Conservation (phyloP, 2,329 filamentous ascomycete genomes). For the Beauveria rudraprayagi region DNA sequence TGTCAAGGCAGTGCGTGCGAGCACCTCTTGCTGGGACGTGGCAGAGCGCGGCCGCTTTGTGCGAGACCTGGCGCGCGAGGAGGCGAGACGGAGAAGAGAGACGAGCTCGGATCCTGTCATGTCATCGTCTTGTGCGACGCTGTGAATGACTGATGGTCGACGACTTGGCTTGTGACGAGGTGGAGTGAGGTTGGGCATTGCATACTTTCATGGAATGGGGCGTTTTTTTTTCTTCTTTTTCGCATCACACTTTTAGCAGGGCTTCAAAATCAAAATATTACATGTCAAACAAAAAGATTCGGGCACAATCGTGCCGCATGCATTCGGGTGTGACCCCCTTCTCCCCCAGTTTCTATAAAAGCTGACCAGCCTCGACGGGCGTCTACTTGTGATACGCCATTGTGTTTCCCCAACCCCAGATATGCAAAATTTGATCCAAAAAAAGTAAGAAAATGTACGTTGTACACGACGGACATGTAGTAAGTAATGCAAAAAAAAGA, state of each 20-base stretch:
- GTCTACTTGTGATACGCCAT: conserved; percentile 9
- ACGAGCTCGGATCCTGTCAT: too few species aligned
- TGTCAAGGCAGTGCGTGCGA: conserved; percentile 31
- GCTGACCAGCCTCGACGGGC: conserved; percentile 1
- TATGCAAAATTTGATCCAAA: conserved; percentile 6
- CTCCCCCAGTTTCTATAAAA: neutral
- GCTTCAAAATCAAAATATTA: neutral
- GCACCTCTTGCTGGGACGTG: conserved; percentile 34
- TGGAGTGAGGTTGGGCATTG: neutral
- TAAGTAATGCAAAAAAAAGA: neutral
- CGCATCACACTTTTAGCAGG: too few species aligned
- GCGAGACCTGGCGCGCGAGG: conserved; percentile 11
- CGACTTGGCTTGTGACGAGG: neutral
- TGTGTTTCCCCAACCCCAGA: neutral
- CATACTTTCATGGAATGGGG: neutral
- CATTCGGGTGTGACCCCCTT: neutral
- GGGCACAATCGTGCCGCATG: neutral
- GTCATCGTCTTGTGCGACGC: too few species aligned
- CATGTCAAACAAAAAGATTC: neutral
- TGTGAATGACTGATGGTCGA: too few species aligned
- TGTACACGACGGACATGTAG: neutral
- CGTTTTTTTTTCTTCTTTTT: too few species aligned
- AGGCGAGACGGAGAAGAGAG: conserved; percentile 7
- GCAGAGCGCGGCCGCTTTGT: conserved; percentile 39
- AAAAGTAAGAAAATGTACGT: neutral